A percentile compares a stretch with the other conserved stretches of the same genome.
Conservation (phyloP, 2,329 filamentous ascomycete genomes). For the Arthroderma sp. region DNA sequence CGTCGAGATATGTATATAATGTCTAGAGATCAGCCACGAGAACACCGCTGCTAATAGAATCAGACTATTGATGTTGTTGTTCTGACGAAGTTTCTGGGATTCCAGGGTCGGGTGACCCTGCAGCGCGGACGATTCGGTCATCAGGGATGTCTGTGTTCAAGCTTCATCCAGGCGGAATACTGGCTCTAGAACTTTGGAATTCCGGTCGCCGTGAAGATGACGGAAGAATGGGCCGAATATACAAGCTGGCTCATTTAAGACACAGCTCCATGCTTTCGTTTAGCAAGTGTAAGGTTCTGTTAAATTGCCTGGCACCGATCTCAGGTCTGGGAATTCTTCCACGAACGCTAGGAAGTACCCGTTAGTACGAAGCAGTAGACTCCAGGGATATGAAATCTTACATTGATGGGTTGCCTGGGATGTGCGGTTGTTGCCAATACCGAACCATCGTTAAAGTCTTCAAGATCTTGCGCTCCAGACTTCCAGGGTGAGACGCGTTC, state of each 20-base stretch:
- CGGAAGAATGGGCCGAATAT: neutral
- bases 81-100: neutral
- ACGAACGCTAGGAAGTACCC: neutral
- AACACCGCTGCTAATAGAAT: neutral
- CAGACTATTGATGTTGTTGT: neutral
- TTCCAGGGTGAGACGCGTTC: conserved; percentile 28
- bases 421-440: conserved; percentile 31
- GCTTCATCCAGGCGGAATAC: neutral
- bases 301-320: conserved; percentile 31
- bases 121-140: neutral
- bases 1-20: neutral
- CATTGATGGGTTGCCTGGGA: conserved; percentile 18
- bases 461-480: conserved; percentile 38
- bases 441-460: conserved; percentile 35
- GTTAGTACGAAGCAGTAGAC: neutral
- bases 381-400: conserved; percentile 16
- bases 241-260: conserved; percentile 16
- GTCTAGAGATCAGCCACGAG: neutral
- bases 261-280: conserved; percentile 40
- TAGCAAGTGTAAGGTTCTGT: conserved; percentile 34
- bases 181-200: neutral
- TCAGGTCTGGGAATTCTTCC: conserved; percentile 8
- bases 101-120: neutral
- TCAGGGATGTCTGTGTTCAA: too few relatives aligned
- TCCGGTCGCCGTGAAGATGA: neutral